Base-by-base conservation (phyloP, 2,329 filamentous ascomycete genomes). In the Dactylellina leptospora region DNA sequence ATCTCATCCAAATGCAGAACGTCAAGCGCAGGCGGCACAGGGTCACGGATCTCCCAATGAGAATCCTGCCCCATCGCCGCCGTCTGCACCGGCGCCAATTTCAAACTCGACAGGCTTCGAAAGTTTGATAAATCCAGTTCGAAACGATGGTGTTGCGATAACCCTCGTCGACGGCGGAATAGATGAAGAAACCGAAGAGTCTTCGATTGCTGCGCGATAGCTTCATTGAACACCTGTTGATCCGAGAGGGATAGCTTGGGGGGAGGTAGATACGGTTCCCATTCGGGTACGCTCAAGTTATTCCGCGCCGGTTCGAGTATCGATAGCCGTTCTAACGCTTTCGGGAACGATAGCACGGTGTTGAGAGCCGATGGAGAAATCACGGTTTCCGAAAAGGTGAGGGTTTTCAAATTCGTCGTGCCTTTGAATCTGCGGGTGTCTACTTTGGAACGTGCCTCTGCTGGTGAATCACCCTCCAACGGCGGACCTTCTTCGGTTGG, bases 31-130 rank as follows among this genome's bases (percentile, higher is more conserved):
- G 51, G 51, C 20, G 51, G 51, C 9, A 40, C 8, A 1, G 33
- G 33, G n/a, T 42, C 51, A 1, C 9, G n/a, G 9, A 55, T n/a
- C 20, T 55, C 51, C 51, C 51, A 55, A 42, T 55, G 36, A 9
- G 23, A 55, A 10, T 55, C 51, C 13, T 55, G 33, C 28, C 20
- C 10, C 8, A 25, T 4, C 3, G 10, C 8, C 1, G 13, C 3
- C 1, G 20, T 55, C n/a, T 55, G 51, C 48, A 16, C 11, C 4
- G 51, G 51, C 10, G 22, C 13, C 1, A 55, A n/a, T 16, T 27
- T 55, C 4, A 55, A n/a, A 25, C 10, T 16, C 20, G 51, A 55
- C 10, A 55, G 51, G 11, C 3, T 18, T 28, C 51, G 25, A 13
- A 55, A 55, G 11, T 10, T 36, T 11, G 33, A 25, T 5, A 55